Evolutionary conservation across 352 stramenopile genomes (phyloP), one percentile per base, ranked within the genome.

Genomic region (Pythium scleroteichum): DNA sequence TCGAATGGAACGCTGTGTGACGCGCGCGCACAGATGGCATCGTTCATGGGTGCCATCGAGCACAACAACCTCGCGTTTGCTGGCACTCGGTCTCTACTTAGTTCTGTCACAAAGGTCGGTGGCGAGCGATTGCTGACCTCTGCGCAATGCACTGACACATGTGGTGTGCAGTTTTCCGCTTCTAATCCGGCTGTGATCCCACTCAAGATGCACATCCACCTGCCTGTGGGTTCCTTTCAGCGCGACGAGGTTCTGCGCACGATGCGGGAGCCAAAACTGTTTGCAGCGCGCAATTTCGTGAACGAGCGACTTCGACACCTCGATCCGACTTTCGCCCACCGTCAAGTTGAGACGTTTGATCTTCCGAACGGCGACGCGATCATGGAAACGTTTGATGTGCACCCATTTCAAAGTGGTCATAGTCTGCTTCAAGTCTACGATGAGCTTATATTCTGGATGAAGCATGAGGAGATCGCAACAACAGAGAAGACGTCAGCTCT

Each of bases 181-280:
- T 17, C 38, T 6, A 32, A 41, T 9, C 4, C 45, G 1, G 5
- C 29, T 1, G 29, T 46, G 2, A 20, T 60, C 7, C 57, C 49
- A 14, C 33, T 66, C 9, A 23, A 42, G 33, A 55, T 50, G 13
- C 46, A 54, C n/a, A 66, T 66, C 50, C 59, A 66, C 19, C 32
- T 66, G 13, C 39, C 59, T 1, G 33, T 42, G 10, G 59, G 59
- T n/a, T 16, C 20, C 2, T 9, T 17, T 2, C 4, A 59, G 13
- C 59, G 59, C 16, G 38, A 51, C n/a, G 6, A 40, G 7, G 19
- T 32, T 2, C 22, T 57, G 22, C 24, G 27, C 0, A 14, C 9
- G 3, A 53, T 56, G 29, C 35, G n/a, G 1, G n/a, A 26, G 6
- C 33, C 48, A 5, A 62, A 55, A 19, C 53, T 69, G 20, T 40